A percentile compares a stretch with the other conserved stretches of the same genome.
These are phyloP conservation scores for Penicillium sp. DNA, from an alignment of 2,329 filamentous ascomycete genomes.

Conservation along the genomic window DNA sequence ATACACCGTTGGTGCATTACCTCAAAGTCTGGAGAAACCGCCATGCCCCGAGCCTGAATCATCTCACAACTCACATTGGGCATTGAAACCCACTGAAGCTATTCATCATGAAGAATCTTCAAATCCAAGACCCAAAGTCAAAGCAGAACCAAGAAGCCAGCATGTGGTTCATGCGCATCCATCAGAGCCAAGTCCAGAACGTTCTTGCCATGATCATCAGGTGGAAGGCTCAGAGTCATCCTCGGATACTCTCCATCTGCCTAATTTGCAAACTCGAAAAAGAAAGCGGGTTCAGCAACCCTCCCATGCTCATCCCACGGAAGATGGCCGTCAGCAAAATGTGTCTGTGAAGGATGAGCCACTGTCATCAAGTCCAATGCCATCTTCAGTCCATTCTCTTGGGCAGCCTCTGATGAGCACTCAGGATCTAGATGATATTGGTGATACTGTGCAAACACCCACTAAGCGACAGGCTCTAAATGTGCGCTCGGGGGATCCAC, in stretches of 20 bases:
- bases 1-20: not conserved
- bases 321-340: conserved; percentile 12
- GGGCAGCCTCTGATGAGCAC: conserved; percentile 47
- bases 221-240: conserved; percentile 4
- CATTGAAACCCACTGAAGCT: no score
- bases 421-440: conserved; percentile 54
- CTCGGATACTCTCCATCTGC: conserved; percentile 4
- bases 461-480: conserved; percentile 32
- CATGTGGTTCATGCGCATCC: not conserved
- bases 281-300: conserved; percentile 14
- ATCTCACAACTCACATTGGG: no score
- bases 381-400: conserved; percentile 5
- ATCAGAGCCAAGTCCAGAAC: conserved; percentile 9
- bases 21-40: not conserved
- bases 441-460: conserved; percentile 36
- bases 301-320: not conserved
- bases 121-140: not conserved
- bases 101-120: no score
- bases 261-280: conserved; percentile 17
- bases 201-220: conserved; percentile 15
- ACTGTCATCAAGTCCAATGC: conserved; percentile 31
- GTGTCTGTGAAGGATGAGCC: conserved; percentile 35
- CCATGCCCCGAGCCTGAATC: not conserved
- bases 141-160: conserved; percentile 6
- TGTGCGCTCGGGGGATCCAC: conserved; percentile 1